These are phyloP conservation scores for Candida peoriensis DNA, from an alignment of 805 yeast species.

Conservation along the genomic window DNA sequence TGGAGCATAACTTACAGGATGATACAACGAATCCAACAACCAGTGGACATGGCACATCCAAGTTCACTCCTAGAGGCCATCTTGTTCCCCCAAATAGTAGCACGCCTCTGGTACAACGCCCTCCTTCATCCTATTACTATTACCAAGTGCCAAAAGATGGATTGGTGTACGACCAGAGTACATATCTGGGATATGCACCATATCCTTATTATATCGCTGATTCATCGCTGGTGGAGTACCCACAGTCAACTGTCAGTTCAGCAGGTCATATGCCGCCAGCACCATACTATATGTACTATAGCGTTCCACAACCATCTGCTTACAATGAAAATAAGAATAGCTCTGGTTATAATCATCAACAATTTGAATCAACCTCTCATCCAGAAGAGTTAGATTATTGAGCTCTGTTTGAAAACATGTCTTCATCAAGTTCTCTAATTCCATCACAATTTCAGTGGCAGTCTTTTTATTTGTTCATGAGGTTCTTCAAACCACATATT, in stretches of 20 bases:
- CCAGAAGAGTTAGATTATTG: slow-evolving; percentile 9
- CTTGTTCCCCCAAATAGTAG: slow-evolving; percentile 6
- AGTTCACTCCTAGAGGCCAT: slow-evolving; percentile 7
- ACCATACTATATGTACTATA: slow-evolving; percentile 27
- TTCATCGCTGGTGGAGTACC: slow-evolving; percentile 16
- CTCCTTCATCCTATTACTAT: slow-evolving; percentile 26
- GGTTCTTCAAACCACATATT: not conserved
- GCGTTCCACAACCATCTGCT: slow-evolving; percentile 20
- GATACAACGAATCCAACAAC: slow-evolving; percentile 15
- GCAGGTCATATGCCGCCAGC: slow-evolving; percentile 19
- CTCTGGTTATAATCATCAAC: slow-evolving; percentile 6
- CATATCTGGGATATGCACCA: slow-evolving; percentile 18
- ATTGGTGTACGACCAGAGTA: slow-evolving; percentile 23
- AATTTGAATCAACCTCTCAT: slow-evolving; percentile 4
- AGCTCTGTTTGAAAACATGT: slow-evolving; percentile 1
- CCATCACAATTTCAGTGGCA: not conserved
- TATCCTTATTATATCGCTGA: slow-evolving; percentile 23
- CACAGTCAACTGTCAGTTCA: slow-evolving; percentile 12
- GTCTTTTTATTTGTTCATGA: not conserved
- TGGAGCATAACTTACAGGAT: slow-evolving; percentile 14
- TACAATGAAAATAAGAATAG: slow-evolving; percentile 7
- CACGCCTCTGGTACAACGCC: slow-evolving; percentile 10
- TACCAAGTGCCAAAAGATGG: slow-evolving; percentile 28
- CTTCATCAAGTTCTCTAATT: too few species aligned
- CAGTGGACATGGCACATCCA: slow-evolving; percentile 11